These are phyloP conservation scores for Arthrobotrys megalospora DNA, from an alignment of 2,329 filamentous ascomycete species.

Conservation along the genomic window DNA sequence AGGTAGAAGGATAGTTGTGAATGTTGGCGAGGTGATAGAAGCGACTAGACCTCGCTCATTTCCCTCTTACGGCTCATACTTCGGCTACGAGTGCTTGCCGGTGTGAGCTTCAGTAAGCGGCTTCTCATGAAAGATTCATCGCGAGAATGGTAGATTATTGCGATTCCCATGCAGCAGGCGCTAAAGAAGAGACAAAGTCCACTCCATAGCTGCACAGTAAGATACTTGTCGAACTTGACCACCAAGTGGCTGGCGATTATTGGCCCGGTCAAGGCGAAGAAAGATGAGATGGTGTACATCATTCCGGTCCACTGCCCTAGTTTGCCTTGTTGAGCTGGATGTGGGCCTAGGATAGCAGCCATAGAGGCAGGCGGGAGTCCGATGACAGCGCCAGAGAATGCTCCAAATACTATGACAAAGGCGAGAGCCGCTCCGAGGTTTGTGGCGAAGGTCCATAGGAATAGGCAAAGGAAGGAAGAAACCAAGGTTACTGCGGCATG, in stretches of 20 bases:
- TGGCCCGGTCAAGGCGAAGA: conserved; percentile 49
- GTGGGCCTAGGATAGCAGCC: conserved; percentile 47
- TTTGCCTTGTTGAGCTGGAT: conserved; percentile 41
- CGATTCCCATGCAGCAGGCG: conserved; percentile 40
- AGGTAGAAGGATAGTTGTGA: background rate
- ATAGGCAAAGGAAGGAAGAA: conserved; percentile 50
- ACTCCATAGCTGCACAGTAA: conserved; percentile 53
- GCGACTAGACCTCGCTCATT: conserved; percentile 32
- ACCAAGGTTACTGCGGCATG: conserved; percentile 43
- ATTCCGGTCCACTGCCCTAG: conserved; percentile 58
- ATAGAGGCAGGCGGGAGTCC: conserved; percentile 55
- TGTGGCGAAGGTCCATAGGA: conserved; percentile 55
- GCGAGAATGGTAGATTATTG: conserved; percentile 47
- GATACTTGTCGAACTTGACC: conserved; percentile 40
- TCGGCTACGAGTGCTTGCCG: conserved; percentile 43
- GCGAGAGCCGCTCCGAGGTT: conserved; percentile 30
- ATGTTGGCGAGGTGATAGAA: background rate
- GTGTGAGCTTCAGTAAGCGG: conserved; percentile 38
- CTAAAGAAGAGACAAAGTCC: conserved; percentile 49
- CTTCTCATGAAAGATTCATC: conserved; percentile 39
- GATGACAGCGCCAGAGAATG: conserved; percentile 57
- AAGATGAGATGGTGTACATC: conserved; percentile 58
- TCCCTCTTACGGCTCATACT: conserved; percentile 46
- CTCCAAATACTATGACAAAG: conserved; percentile 54
- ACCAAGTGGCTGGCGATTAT: conserved; percentile 50